Base-by-base conservation (phyloP, 1,139 yeast species). In the Saccharomycopsis hybrid region DNA sequence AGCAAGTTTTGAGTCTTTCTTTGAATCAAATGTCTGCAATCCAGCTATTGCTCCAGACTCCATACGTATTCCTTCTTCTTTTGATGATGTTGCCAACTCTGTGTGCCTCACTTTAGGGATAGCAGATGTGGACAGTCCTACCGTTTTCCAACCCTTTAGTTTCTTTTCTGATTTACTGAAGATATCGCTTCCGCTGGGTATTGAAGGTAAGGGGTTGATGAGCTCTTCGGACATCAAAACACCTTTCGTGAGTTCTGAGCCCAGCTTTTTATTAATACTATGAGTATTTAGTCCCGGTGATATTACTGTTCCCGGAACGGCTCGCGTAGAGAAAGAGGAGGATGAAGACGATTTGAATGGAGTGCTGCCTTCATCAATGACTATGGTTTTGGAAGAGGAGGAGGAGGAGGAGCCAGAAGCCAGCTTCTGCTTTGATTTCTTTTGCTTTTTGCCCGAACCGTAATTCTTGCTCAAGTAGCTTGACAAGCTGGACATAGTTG, bases 381-480 rank as follows among this genome's bases (percentile, higher is more conserved):
- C 11, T 5, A 33, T 24, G 5, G 39, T 36, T 36, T 18, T 18
- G 18, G 18, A 18, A 18, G 18, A 18, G 18, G 18, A 18, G 18
- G 32, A 45, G 41, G 5, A 54, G 33, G 57, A 55, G 35, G 38
- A 45, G 41, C 5, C 54, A 33, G 57, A 55, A 35, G 38, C 38
- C 53, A 55, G 57, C 46, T 53, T 57, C 56, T 48, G 59, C 55
- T 57, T 55, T 49, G 47, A 53, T 49, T 48, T 50, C 49, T 50
- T 56, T 35, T 43, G 49, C 44, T 56, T 57, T 46, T 53, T 51
- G 30, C 59, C 55, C 43, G 55, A 48, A 32, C 65, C 44, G 42
- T 78, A 77, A 54, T 75, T 75, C 55, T 74, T 71, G 13, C 76
- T 68, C 41, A 80, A 64, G 56, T 79, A 79, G 47, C 74, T 80